phyloP scores from a whole-genome alignment of 306 rosid species.

The Vigna radiata region DNA sequence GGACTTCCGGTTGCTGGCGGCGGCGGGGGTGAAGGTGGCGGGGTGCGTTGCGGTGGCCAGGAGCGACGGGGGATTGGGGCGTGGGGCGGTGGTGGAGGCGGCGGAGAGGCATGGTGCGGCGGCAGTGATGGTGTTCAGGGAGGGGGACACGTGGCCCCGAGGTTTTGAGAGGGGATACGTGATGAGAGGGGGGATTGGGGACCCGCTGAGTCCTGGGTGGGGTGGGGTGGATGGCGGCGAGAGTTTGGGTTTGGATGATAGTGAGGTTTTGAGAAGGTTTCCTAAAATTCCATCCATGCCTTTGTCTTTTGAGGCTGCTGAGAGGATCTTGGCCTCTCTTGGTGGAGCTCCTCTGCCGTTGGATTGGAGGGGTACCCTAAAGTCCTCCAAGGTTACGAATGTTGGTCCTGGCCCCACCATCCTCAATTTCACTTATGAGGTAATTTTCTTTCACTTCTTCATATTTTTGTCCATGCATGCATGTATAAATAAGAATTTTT shows the following conservation, averaged over 20 bases:
- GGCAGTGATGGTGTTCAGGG: slow-evolving; percentile 62
- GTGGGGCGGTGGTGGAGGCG: slow-evolving; percentile 55
- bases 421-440: slow-evolving; percentile 71
- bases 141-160: slow-evolving; percentile 46
- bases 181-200: slow-evolving; percentile 68
- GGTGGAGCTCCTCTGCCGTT: slow-evolving; percentile 52
- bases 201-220: slow-evolving; percentile 84
- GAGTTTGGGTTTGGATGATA: slow-evolving; percentile 56
- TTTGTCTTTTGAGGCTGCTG: slow-evolving; percentile 59
- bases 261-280: slow-evolving; percentile 59
- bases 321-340: slow-evolving; percentile 50
- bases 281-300: slow-evolving; percentile 84
- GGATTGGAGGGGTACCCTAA: slow-evolving; percentile 50
- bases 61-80: slow-evolving; percentile 48
- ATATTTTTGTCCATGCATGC: too few species aligned
- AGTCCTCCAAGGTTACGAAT: slow-evolving; percentile 4
- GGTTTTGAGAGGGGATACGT: slow-evolving; percentile 83
- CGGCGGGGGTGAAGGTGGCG: slow-evolving; percentile 53
- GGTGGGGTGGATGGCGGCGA: slow-evolving; percentile 64
- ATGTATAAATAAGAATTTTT: too few species aligned
- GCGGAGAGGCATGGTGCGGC: slow-evolving; percentile 63
- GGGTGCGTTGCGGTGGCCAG: slow-evolving; percentile 67
- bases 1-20: slow-evolving; percentile 49
- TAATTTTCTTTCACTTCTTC: not conserved
- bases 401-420: slow-evolving; percentile 74